Evolutionary conservation across 2,329 filamentous ascomycete genomes (phyloP).

Genomic region (Arthrobotrys iridis): DNA sequence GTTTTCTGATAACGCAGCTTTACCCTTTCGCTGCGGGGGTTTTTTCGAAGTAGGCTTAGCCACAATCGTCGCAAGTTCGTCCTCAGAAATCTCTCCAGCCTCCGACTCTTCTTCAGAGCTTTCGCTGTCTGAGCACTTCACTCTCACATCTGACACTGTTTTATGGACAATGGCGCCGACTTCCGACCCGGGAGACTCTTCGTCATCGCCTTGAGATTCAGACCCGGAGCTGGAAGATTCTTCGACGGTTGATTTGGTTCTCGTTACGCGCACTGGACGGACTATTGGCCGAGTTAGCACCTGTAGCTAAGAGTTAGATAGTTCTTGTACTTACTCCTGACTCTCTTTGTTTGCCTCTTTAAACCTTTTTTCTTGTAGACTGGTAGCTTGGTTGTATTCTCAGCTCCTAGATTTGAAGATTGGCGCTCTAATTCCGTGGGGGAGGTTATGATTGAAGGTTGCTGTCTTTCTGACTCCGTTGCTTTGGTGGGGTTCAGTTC

Average conservation of each 20-base stretch:
- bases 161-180: neutral
- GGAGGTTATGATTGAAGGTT: neutral
- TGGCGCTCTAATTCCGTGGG: neutral
- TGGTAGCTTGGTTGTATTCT: neutral
- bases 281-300: slow-evolving; percentile 13
- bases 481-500: neutral
- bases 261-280: slow-evolving; percentile 30
- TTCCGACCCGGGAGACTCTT: neutral
- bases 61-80: slow-evolving; percentile 21
- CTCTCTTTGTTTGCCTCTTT: slow-evolving; percentile 46
- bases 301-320: neutral
- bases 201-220: too few relatives aligned
- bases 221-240: neutral
- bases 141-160: neutral
- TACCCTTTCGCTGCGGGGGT: neutral
- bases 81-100: slow-evolving; percentile 19
- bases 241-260: neutral
- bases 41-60: neutral
- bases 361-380: slow-evolving; percentile 48
- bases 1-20: neutral
- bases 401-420: neutral
- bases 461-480: neutral
- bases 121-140: neutral
- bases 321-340: slow-evolving; percentile 28
- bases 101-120: neutral